Evolutionary conservation across 139 green algal species (phyloP).

Genomic region (Mychonastes homosphaera): DNA sequence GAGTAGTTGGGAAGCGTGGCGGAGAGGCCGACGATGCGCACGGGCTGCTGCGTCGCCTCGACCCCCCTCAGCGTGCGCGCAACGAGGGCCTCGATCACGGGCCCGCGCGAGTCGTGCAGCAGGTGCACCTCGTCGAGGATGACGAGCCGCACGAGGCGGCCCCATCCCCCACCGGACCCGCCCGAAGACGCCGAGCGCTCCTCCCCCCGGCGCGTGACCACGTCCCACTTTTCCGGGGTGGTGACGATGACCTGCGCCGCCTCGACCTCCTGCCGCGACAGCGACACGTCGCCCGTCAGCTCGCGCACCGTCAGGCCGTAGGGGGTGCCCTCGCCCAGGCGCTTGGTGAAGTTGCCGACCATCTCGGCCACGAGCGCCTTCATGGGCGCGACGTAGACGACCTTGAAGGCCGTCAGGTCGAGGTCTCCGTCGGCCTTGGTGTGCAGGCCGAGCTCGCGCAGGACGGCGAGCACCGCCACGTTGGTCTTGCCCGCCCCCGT

Average conservation of each 20-base stretch:
- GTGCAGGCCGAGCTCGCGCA: slow-evolving; percentile 81
- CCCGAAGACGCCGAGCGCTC: slow-evolving; percentile 34
- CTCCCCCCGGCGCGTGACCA: slow-evolving; percentile 94
- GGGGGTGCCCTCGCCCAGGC: slow-evolving; percentile 38
- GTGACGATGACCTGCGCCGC: slow-evolving; percentile 93
- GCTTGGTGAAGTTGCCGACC: slow-evolving; percentile 84
- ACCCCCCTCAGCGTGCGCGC: slow-evolving; percentile 81
- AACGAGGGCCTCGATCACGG: slow-evolving; percentile 93
- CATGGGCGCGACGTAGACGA: slow-evolving; percentile 85
- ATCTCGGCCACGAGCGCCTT: slow-evolving; percentile 95
- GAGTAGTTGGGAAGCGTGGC: slow-evolving; percentile 97
- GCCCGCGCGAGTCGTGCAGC: slow-evolving; percentile 88
- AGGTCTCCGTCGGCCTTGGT: slow-evolving; percentile 64
- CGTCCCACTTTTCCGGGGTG: slow-evolving; percentile 99
- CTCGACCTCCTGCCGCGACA: slow-evolving; percentile 88
- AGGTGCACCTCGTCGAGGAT: slow-evolving; percentile 99
- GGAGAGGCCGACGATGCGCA: slow-evolving; percentile 86
- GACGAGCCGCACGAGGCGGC: slow-evolving; percentile 76
- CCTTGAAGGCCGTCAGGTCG: slow-evolving; percentile 83
- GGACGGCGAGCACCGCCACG: slow-evolving; percentile 90
- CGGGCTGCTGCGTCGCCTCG: slow-evolving; percentile 87
- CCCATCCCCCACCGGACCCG: neutral
- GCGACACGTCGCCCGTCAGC: slow-evolving; percentile 83
- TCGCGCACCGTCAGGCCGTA: slow-evolving; percentile 66
- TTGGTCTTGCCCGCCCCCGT: slow-evolving; percentile 93